A percentile compares a stretch with the other conserved stretches of the same genome.
These are phyloP conservation scores for Yarrowia keelungensis DNA, from an alignment of 805 yeast genomes.

Conservation along the genomic window DNA sequence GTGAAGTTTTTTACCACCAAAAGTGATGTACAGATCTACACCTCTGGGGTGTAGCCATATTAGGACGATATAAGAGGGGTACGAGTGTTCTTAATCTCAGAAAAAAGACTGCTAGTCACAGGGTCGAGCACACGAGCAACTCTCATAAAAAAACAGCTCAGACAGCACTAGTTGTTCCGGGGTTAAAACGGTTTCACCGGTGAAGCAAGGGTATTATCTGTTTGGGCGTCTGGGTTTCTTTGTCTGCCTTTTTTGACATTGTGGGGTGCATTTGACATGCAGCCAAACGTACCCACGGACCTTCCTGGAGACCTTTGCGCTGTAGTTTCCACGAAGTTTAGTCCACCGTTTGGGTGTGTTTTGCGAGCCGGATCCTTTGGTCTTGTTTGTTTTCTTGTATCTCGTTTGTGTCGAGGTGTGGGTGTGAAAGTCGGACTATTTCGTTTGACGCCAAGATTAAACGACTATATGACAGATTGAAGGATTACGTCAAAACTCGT, in stretches of 20 bases:
- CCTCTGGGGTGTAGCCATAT: no score
- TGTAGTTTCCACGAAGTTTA: background rate
- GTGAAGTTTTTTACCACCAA: background rate
- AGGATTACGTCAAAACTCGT: background rate
- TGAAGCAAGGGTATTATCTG: background rate
- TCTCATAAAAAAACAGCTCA: no score
- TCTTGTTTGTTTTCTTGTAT: background rate
- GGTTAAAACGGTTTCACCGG: conserved; percentile 1
- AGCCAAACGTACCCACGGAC: background rate
- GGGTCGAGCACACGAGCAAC: no score
- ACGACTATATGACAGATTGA: background rate
- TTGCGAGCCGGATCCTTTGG: background rate
- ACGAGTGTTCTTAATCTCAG: no score
- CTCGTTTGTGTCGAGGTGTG: background rate
- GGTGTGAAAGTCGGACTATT: no score
- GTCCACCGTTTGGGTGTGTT: background rate
- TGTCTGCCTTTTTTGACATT: background rate
- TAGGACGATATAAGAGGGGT: no score
- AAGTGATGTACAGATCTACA: background rate
- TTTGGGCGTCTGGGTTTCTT: background rate
- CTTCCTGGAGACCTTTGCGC: background rate
- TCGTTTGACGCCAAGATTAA: background rate
- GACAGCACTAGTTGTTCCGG: background rate
- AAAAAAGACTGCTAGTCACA: no score
- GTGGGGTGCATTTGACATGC: conserved; percentile 1